phyloP scores from a whole-genome alignment of 495 filamentous ascomycete species.

The Penicillium ochrochloron region DNA sequence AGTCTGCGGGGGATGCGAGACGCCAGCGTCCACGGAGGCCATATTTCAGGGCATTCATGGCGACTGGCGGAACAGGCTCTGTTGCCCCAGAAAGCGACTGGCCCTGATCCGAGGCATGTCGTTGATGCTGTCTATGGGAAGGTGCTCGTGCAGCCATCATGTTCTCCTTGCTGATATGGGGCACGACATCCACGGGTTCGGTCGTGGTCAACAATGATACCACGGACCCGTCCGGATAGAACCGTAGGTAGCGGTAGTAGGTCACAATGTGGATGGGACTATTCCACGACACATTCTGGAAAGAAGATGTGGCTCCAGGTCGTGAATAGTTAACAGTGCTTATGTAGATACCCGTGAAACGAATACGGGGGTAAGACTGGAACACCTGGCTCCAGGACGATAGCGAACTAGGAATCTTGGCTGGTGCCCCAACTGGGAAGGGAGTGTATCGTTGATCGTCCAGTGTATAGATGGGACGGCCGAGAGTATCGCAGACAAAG shows the following conservation, averaged over 20 bases:
- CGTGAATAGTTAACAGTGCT: conserved; percentile 94
- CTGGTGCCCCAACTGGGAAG: conserved; percentile 38
- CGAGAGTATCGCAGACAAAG: conserved; percentile 67
- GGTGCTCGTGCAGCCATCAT: conserved; percentile 39
- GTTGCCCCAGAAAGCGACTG: conserved; percentile 38
- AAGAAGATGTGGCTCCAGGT: conserved; percentile 65
- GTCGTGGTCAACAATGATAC: conserved; percentile 77
- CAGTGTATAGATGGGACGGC: conserved; percentile 57
- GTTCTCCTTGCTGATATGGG: conserved; percentile 64
- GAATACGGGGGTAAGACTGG: conserved; percentile 78
- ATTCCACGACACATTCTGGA: conserved; percentile 67
- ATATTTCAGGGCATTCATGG: conserved; percentile 57
- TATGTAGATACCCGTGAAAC: conserved; percentile 95
- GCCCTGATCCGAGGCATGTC: conserved; percentile 43
- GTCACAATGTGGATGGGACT: conserved; percentile 94
- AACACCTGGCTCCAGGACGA: conserved; percentile 67
- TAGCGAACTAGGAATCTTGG: conserved; percentile 45
- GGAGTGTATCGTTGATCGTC: conserved; percentile 41
- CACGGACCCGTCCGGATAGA: conserved; percentile 86
- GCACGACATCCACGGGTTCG: conserved; percentile 84
- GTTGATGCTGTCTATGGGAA: conserved; percentile 38
- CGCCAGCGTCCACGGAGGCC: conserved; percentile 66
- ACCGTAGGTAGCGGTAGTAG: conserved; percentile 94
- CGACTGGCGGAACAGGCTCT: conserved; percentile 44
- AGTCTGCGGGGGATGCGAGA: conserved; percentile 46